Evolutionary conservation across 1,284 basidiomycete genomes (phyloP).

Genomic region (Laetiporus sulphureus): DNA sequence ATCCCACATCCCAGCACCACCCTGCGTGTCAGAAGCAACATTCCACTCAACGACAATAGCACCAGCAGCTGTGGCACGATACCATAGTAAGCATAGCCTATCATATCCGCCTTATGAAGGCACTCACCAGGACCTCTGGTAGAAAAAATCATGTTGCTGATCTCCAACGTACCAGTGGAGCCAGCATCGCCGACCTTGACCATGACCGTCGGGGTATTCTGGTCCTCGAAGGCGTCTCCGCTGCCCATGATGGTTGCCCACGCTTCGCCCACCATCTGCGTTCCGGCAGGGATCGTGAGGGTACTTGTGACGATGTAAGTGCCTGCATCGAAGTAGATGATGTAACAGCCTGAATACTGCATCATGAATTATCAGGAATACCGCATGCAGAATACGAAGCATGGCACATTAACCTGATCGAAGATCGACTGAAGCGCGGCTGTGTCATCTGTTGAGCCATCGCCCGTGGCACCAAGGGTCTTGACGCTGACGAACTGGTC

Average conservation of each 20-base stretch:
- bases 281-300: conserved; percentile 63
- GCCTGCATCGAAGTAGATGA: conserved; percentile 73
- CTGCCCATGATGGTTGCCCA: conserved; percentile 71
- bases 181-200: conserved; percentile 48
- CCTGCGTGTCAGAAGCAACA: conserved; percentile 48
- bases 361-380: neutral
- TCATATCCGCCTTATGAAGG: no score
- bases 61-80: conserved; percentile 50
- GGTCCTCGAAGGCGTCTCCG: conserved; percentile 52
- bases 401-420: conserved; percentile 35
- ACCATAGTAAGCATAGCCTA: no score
- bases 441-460: conserved; percentile 75
- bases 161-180: conserved; percentile 48
- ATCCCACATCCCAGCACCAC: conserved; percentile 69
- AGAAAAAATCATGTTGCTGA: conserved; percentile 53
- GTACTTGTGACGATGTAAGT: conserved; percentile 66
- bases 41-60: conserved; percentile 76
- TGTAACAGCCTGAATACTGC: conserved; percentile 65
- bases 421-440: conserved; percentile 58
- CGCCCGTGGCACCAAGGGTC: conserved; percentile 63
- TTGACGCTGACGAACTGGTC: conserved; percentile 68
- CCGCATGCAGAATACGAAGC: neutral
- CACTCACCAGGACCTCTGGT: conserved; percentile 46
- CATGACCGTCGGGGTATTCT: conserved; percentile 46
- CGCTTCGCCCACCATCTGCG: conserved; percentile 68